A percentile compares a stretch with the other conserved stretches of the same genome.
phyloP scores from a whole-genome alignment of 345 rosid genomes.

The Brassica rapa region DNA sequence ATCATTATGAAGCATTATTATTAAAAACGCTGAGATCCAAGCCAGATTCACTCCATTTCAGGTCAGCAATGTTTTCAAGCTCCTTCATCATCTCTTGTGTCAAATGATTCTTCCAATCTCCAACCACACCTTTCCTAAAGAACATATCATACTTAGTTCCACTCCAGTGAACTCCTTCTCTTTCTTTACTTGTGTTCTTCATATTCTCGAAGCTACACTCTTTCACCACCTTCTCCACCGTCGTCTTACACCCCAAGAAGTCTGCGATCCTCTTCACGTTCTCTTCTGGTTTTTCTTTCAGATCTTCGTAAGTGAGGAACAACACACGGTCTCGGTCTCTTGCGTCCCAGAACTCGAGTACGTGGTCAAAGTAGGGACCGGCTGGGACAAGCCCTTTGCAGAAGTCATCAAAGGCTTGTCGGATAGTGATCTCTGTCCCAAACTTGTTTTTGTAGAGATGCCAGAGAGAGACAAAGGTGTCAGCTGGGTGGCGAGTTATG shows the following conservation, averaged over 20 bases:
- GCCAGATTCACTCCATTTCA: constrained; percentile 33
- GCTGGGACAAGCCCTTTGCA: constrained; percentile 36
- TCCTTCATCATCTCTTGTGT: constrained; percentile 42
- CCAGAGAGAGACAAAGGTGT: constrained; percentile 43
- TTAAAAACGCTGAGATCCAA: constrained; percentile 38
- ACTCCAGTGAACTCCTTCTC: constrained; percentile 25
- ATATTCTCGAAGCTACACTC: constrained; percentile 47
- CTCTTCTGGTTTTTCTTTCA: constrained; percentile 32
- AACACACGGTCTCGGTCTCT: constrained; percentile 31
- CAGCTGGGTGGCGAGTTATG: constrained; percentile 40
- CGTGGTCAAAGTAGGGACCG: constrained; percentile 49
- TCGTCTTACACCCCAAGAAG: constrained; percentile 44
- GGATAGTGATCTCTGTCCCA: constrained; percentile 13
- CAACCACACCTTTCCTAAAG: constrained; percentile 49
- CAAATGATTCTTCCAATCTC: constrained; percentile 49
- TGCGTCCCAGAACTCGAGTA: constrained; percentile 43
- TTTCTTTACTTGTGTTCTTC: constrained; percentile 40
- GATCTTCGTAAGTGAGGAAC: constrained; percentile 47
- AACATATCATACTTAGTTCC: constrained; percentile 27
- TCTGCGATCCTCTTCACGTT: constrained; percentile 40
- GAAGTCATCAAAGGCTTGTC: constrained; percentile 38
- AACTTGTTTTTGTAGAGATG: constrained; percentile 36
- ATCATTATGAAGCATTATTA: not conserved
- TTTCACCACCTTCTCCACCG: constrained; percentile 30
- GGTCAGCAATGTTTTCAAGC: constrained; percentile 34